Evolutionary conservation across 2,329 filamentous ascomycete genomes (phyloP).

Genomic region (Colletotrichum coccodes): DNA sequence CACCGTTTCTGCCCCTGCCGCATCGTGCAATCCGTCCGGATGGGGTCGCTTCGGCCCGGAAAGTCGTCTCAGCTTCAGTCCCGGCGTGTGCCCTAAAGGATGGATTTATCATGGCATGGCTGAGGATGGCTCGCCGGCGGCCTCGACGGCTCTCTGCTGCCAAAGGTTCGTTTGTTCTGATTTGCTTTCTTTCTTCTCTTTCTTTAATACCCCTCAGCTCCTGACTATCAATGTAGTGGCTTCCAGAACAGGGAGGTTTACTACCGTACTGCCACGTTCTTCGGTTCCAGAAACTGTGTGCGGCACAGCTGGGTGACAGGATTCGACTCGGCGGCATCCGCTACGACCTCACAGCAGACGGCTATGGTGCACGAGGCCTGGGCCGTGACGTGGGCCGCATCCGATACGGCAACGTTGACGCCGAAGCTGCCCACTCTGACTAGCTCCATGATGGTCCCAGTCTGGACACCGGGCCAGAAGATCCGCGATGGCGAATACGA

Average conservation of each 20-base stretch:
- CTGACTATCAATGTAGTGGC: not conserved
- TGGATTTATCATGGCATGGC: conserved; percentile 24
- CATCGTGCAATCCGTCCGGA: conserved; percentile 18
- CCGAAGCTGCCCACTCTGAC: conserved; percentile 21
- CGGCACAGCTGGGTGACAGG: not conserved
- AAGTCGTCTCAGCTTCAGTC: conserved; percentile 11
- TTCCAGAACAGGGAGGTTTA: not conserved
- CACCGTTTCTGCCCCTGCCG: not conserved
- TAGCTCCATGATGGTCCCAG: conserved; percentile 1
- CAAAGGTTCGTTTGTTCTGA: not conserved
- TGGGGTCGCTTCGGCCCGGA: not conserved
- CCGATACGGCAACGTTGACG: conserved; percentile 21
- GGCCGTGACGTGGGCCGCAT: conserved; percentile 9
- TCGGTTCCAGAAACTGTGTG: not conserved
- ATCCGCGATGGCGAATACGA: conserved; percentile 17
- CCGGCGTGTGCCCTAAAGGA: conserved; percentile 17
- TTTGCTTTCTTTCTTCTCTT: not conserved
- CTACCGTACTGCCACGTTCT: not conserved
- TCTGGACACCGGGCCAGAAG: conserved; percentile 21
- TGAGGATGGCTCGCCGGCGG: not conserved
- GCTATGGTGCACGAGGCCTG: conserved; percentile 7
- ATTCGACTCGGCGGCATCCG: not conserved
- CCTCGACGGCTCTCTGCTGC: conserved; percentile 26
- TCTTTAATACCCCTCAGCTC: not conserved
- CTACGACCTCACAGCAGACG: not conserved